Evolutionary conservation across 2,329 filamentous ascomycete species (phyloP).

Genomic region (Sclerotiophoma versabilis): DNA sequence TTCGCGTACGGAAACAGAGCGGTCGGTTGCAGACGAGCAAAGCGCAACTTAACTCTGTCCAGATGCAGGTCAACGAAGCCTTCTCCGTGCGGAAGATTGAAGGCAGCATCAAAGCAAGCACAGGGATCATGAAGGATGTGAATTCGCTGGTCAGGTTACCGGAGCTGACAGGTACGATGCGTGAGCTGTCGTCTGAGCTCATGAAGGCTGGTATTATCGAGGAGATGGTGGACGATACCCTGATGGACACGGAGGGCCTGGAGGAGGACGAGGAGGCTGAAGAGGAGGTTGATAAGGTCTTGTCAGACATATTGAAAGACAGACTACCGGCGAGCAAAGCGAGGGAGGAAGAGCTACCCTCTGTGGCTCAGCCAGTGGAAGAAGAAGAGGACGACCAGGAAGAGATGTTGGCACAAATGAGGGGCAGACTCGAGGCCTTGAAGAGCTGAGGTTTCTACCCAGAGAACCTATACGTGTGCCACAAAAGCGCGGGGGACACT

Average conservation of each 20-base stretch:
- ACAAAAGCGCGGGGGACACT: background rate
- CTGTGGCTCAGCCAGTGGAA: slow-evolving; percentile 65
- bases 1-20: slow-evolving; percentile 79
- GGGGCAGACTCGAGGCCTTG: slow-evolving; percentile 86
- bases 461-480: background rate
- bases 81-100: slow-evolving; percentile 97
- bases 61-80: slow-evolving; percentile 97
- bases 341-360: slow-evolving; percentile 60
- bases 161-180: slow-evolving; percentile 88
- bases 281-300: slow-evolving; percentile 86
- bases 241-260: slow-evolving; percentile 73
- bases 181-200: slow-evolving; percentile 82
- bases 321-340: slow-evolving; percentile 72
- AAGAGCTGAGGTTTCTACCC: slow-evolving; percentile 70
- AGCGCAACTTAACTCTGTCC: slow-evolving; percentile 88
- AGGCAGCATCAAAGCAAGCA: slow-evolving; percentile 83
- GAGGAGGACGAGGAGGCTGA: slow-evolving; percentile 77
- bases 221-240: slow-evolving; percentile 89
- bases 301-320: slow-evolving; percentile 89
- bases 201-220: slow-evolving; percentile 97
- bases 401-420: slow-evolving; percentile 92
- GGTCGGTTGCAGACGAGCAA: slow-evolving; percentile 82
- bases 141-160: slow-evolving; percentile 85
- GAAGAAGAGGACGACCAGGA: slow-evolving; percentile 88
- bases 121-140: slow-evolving; percentile 96